Conservation (phyloP, 2,329 filamentous ascomycete genomes). For the Alternaria sp. region DNA sequence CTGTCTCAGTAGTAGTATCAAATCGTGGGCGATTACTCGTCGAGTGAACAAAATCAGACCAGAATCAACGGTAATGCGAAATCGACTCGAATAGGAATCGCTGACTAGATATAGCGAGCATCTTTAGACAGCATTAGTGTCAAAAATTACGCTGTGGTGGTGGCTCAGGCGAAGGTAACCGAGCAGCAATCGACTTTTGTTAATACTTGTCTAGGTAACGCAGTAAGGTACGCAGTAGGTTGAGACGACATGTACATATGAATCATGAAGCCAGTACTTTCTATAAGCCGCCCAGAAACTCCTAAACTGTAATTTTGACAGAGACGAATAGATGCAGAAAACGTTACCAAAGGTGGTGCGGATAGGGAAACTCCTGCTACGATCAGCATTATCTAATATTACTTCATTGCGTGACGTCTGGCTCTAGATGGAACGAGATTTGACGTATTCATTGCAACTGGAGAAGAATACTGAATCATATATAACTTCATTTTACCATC, state of each 20-base stretch:
- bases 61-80: neutral
- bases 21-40: neutral
- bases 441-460: neutral
- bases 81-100: neutral
- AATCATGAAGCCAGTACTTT: neutral
- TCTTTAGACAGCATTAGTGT: neutral
- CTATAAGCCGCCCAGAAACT: neutral
- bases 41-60: neutral
- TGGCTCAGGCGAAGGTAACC: neutral
- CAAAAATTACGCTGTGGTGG: neutral
- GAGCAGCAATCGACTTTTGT: neutral
- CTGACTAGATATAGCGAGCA: no score
- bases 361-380: neutral
- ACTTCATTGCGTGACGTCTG: constrained; percentile 2
- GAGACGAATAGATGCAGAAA: neutral
- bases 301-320: neutral
- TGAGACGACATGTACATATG: neutral
- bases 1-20: neutral
- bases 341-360: neutral
- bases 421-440: neutral
- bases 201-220: neutral
- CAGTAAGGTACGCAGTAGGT: neutral
- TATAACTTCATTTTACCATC: neutral
- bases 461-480: neutral
- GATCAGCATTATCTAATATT: neutral